phyloP scores from a whole-genome alignment of 176 grass and related monocot genomes.

The Musa troglodytarum region DNA sequence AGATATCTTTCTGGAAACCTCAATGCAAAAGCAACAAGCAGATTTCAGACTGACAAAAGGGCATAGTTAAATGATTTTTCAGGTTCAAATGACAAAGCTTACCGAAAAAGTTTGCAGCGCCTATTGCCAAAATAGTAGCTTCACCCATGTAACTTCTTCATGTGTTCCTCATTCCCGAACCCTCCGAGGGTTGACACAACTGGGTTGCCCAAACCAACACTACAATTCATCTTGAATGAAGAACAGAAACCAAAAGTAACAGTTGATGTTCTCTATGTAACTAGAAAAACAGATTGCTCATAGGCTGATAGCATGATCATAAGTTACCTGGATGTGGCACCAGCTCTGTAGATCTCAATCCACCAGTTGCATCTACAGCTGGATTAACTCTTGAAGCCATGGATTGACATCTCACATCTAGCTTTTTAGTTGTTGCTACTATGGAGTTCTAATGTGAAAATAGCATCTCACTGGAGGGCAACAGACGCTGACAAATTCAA shows the following conservation, averaged over 20 bases:
- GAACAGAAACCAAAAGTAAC: constrained; percentile 22
- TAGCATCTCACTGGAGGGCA: too few relatives aligned
- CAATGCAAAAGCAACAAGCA: neutral
- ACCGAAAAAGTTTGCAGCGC: constrained; percentile 77
- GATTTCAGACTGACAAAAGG: neutral
- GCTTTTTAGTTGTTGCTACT: too few relatives aligned
- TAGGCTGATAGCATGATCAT: too few relatives aligned
- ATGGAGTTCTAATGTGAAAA: too few relatives aligned
- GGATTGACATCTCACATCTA: too few relatives aligned
- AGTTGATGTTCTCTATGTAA: too few relatives aligned
- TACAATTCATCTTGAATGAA: constrained; percentile 86
- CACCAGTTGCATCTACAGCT: too few relatives aligned
- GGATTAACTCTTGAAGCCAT: too few relatives aligned
- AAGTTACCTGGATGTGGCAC: too few relatives aligned
- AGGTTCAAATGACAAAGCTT: constrained; percentile 13
- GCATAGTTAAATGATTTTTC: constrained; percentile 1
- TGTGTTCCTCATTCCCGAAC: constrained; percentile 92
- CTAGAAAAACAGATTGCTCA: too few relatives aligned
- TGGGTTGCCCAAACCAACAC: constrained; percentile 74
- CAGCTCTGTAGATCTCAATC: too few relatives aligned
- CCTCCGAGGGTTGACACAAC: constrained; percentile 87
- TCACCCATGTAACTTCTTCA: constrained; percentile 97
- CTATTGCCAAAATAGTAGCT: constrained; percentile 68
- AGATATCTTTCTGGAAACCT: neutral
- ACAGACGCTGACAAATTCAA: too few relatives aligned